Conservation (phyloP, 176 grass and related monocot genomes). For the Cenchrus purpureus region DNA sequence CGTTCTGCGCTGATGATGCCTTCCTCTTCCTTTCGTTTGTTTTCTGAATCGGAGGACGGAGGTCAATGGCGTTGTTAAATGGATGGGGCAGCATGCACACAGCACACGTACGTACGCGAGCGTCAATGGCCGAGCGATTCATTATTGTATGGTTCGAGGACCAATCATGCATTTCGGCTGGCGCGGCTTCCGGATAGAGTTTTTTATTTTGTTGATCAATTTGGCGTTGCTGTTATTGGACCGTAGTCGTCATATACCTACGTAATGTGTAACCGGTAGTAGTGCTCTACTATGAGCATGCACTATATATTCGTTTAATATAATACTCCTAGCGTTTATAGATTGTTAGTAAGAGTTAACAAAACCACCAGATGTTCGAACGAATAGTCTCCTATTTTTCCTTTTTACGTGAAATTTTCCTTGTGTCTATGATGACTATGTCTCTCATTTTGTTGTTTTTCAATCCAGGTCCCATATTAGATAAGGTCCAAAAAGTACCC, state of each 20-base stretch:
- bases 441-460: no score
- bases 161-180: slow-evolving; percentile 19
- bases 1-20: no score
- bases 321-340: background rate
- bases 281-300: background rate
- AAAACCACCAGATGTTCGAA: background rate
- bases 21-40: no score
- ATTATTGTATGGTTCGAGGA: background rate
- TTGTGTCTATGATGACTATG: no score
- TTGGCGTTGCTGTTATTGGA: background rate
- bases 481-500: no score
- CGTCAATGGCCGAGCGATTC: background rate
- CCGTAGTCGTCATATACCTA: background rate
- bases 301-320: background rate
- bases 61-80: slow-evolving; percentile 38
- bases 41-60: background rate
- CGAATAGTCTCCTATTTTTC: background rate
- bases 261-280: background rate
- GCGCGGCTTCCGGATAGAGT: slow-evolving; percentile 4
- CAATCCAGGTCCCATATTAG: no score
- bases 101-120: background rate
- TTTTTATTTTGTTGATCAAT: background rate
- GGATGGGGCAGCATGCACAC: background rate
- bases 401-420: no score
- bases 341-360: background rate